phyloP scores from a whole-genome alignment of 2,329 filamentous ascomycete genomes.

The Fusarium sp. region DNA sequence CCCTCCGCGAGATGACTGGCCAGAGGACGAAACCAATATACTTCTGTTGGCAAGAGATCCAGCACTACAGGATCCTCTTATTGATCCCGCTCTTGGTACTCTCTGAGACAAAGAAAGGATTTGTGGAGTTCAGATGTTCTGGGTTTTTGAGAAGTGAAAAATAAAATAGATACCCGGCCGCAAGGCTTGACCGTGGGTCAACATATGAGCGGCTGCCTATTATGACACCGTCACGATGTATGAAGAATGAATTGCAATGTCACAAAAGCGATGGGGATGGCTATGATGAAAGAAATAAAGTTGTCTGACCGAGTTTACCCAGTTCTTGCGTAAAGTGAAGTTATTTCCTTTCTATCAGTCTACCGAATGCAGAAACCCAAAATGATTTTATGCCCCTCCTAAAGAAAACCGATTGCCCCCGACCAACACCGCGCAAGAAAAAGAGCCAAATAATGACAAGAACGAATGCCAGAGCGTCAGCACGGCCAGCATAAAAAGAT shows the following conservation, averaged over 20 bases:
- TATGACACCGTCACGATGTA: constrained; percentile 19
- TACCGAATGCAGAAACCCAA: constrained; percentile 13
- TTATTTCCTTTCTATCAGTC: constrained; percentile 28
- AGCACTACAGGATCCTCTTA: constrained; percentile 36
- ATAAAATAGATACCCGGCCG: constrained; percentile 40
- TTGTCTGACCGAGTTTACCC: background rate
- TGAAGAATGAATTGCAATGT: constrained; percentile 13
- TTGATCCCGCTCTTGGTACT: constrained; percentile 48
- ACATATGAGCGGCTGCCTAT: background rate
- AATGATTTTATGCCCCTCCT: constrained; percentile 3
- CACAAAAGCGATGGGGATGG: constrained; percentile 1
- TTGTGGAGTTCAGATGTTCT: constrained; percentile 5
- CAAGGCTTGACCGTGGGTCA: constrained; percentile 24
- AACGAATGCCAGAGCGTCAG: background rate
- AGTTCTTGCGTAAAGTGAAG: constrained; percentile 6
- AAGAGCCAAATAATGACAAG: background rate
- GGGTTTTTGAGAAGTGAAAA: constrained; percentile 16
- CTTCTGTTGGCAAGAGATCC: constrained; percentile 50
- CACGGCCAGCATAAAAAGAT: background rate
- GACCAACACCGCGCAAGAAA: constrained; percentile 32
- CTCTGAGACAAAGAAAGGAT: constrained; percentile 4
- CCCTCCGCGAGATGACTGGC: constrained; percentile 54
- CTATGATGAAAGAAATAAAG: background rate
- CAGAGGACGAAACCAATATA: constrained; percentile 57
- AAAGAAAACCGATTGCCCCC: background rate